Conservation (phyloP, 257 asterid genomes). For the Fraxinus quadrangulata region DNA sequence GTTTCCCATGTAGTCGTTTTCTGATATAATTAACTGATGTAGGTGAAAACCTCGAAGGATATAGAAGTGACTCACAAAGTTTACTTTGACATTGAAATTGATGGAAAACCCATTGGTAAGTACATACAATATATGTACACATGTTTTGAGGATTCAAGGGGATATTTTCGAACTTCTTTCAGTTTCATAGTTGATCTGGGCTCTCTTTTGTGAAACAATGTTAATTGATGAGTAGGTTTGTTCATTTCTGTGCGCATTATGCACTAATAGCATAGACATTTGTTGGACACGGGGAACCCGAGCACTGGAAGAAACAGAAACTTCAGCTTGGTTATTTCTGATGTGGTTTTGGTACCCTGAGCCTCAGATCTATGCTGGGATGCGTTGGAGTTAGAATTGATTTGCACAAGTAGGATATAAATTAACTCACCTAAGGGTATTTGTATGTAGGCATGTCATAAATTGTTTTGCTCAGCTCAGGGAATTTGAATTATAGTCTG, state of each 20-base stretch:
- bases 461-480: not conserved
- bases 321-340: not conserved
- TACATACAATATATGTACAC: not conserved
- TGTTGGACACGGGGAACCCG: not conserved
- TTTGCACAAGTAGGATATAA: not conserved
- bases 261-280: not conserved
- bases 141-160: not conserved
- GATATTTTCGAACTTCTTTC: not conserved
- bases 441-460: not conserved
- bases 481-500: not conserved
- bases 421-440: not conserved
- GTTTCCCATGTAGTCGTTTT: not conserved
- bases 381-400: not conserved
- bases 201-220: not conserved
- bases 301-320: not conserved
- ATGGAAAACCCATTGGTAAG: constrained; percentile 65
- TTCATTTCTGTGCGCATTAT: not conserved
- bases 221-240: not conserved
- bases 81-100: constrained; percentile 73
- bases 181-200: not conserved
- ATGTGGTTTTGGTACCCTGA: not conserved
- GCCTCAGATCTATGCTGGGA: not conserved
- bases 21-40: constrained; percentile 16
- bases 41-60: constrained; percentile 49
- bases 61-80: constrained; percentile 71